Conservation (phyloP, 164 flowering plant species). For the Stephania cephalantha region DNA sequence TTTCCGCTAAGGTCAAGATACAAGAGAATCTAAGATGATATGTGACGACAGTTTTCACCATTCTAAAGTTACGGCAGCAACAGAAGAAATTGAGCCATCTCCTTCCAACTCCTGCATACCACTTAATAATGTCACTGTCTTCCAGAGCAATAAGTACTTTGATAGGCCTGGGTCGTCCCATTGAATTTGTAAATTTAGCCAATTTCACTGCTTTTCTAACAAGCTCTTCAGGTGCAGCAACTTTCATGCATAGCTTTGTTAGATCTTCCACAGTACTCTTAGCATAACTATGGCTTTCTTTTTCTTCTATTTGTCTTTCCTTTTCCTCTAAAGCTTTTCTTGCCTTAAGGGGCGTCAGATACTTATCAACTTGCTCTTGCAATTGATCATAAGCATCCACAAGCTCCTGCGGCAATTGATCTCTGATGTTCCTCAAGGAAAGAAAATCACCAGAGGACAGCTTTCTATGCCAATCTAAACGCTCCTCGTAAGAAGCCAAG, state of each 20-base stretch:
- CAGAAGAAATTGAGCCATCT: slow-evolving; percentile 90
- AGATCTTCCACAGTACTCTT: slow-evolving; percentile 65
- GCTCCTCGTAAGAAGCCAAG: slow-evolving; percentile 59
- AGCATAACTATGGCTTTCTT: slow-evolving; percentile 51
- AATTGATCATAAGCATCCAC: slow-evolving; percentile 78
- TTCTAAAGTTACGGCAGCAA: slow-evolving; percentile 79
- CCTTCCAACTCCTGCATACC: slow-evolving; percentile 88
- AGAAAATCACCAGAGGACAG: slow-evolving; percentile 75
- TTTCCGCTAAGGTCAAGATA: slow-evolving; percentile 82
- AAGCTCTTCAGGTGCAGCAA: slow-evolving; percentile 67
- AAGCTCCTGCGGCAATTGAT: slow-evolving; percentile 72
- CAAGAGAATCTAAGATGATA: slow-evolving; percentile 92
- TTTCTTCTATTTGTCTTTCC: slow-evolving; percentile 44
- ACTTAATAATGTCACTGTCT: slow-evolving; percentile 83
- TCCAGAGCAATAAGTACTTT: slow-evolving; percentile 62
- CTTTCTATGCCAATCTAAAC: slow-evolving; percentile 52
- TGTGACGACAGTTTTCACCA: slow-evolving; percentile 68
- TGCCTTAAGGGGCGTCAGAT: slow-evolving; percentile 55
- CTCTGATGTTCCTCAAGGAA: slow-evolving; percentile 55
- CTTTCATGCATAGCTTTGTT: slow-evolving; percentile 69
- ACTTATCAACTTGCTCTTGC: slow-evolving; percentile 64
- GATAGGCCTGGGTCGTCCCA: slow-evolving; percentile 96
- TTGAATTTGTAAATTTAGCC: slow-evolving; percentile 80
- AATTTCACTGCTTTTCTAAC: slow-evolving; percentile 63
- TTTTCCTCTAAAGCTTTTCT: slow-evolving; percentile 50